Conservation (phyloP, 371 early-diverging fungal genomes). For the Mucor lusitanicus region DNA sequence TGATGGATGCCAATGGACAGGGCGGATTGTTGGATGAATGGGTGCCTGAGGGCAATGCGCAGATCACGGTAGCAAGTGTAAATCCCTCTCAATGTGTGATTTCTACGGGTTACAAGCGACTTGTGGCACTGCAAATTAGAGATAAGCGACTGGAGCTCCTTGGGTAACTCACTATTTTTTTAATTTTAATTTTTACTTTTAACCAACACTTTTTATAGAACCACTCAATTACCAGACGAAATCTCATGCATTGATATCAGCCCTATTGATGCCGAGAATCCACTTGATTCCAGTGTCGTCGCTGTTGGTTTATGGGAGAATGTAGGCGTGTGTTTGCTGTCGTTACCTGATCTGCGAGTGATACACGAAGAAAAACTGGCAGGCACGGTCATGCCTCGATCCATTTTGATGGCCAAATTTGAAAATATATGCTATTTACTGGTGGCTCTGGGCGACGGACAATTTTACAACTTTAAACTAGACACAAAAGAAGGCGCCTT, state of each 20-base stretch:
- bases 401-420: conserved; percentile 74
- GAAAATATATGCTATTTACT: conserved; percentile 76
- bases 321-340: conserved; percentile 63
- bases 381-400: conserved; percentile 74
- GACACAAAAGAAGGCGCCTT: conserved; percentile 48
- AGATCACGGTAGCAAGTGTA: conserved; percentile 66
- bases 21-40: conserved; percentile 54
- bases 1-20: conserved; percentile 29
- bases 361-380: conserved; percentile 54
- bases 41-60: conserved; percentile 43
- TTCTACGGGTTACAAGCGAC: conserved; percentile 59
- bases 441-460: conserved; percentile 87
- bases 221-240: conserved; percentile 57
- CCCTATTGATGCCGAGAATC: conserved; percentile 43
- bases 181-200: neutral
- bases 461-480: conserved; percentile 70
- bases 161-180: conserved; percentile 22
- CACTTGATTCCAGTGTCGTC: conserved; percentile 44
- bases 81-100: conserved; percentile 67
- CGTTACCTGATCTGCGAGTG: conserved; percentile 58
- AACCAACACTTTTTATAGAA: conserved; percentile 8
- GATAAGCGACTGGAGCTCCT: conserved; percentile 41
- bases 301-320: conserved; percentile 83
- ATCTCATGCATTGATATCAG: conserved; percentile 78
- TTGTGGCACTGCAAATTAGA: conserved; percentile 63